phyloP scores from a whole-genome alignment of 2,329 filamentous ascomycete genomes.

The Lojkania enalia region DNA sequence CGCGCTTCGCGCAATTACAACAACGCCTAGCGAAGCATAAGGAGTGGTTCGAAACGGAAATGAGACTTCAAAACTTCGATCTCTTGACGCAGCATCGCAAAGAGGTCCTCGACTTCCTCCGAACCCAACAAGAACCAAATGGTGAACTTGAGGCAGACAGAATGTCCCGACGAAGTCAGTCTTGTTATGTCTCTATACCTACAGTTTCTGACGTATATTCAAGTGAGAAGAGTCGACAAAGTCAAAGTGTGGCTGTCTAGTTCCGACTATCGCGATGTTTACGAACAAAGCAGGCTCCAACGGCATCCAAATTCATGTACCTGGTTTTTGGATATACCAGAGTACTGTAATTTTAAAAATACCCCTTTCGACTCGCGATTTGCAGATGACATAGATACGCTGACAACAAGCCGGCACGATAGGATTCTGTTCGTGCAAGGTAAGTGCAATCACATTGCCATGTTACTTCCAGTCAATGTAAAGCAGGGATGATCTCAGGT shows the following conservation, averaged over 20 bases:
- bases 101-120: slow-evolving; percentile 25
- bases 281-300: slow-evolving; percentile 15
- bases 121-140: slow-evolving; percentile 14
- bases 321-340: slow-evolving; percentile 29
- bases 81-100: slow-evolving; percentile 22
- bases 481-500: no score
- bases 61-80: slow-evolving; percentile 19
- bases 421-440: slow-evolving; percentile 37
- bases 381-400: slow-evolving; percentile 21
- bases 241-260: slow-evolving; percentile 30
- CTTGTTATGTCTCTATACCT: background rate
- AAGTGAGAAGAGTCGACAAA: slow-evolving; percentile 30
- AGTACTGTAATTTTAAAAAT: slow-evolving; percentile 32
- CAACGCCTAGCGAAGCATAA: slow-evolving; percentile 25
- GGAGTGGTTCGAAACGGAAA: slow-evolving; percentile 30
- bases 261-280: slow-evolving; percentile 14
- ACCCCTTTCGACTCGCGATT: slow-evolving; percentile 19
- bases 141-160: slow-evolving; percentile 22
- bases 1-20: slow-evolving; percentile 31
- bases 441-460: slow-evolving; percentile 12
- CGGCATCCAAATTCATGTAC: slow-evolving; percentile 22
- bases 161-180: slow-evolving; percentile 25
- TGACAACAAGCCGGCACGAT: slow-evolving; percentile 29
- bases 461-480: background rate
- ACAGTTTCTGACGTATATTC: slow-evolving; percentile 3